These are phyloP conservation scores for Craspedostauros australis DNA, from an alignment of 108 stramenopile species.

Conservation along the genomic window DNA sequence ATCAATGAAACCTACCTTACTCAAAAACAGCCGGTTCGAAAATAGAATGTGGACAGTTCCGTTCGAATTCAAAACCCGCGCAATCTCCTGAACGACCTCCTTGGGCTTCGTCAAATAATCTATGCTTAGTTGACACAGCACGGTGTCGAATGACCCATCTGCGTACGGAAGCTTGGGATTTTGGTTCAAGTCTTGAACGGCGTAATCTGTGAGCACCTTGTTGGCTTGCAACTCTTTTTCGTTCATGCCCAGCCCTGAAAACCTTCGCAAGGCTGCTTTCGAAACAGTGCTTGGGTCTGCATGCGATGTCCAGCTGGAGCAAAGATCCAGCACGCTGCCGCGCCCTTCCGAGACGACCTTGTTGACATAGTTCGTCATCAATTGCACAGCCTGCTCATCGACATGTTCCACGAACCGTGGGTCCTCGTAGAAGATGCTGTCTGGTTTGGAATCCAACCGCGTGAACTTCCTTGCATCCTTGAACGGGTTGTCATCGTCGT, in stretches of 20 bases:
- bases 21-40: constrained; percentile 89
- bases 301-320: constrained; percentile 86
- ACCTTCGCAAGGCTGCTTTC: constrained; percentile 21
- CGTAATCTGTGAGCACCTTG: constrained; percentile 54
- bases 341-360: constrained; percentile 1
- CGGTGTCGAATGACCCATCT: constrained; percentile 73
- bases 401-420: constrained; percentile 84
- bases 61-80: constrained; percentile 77
- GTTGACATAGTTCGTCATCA: constrained; percentile 63
- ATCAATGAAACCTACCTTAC: constrained; percentile 63
- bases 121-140: constrained; percentile 87
- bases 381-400: constrained; percentile 66
- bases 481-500: neutral
- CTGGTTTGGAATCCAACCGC: constrained; percentile 59
- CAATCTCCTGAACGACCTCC: constrained; percentile 77
- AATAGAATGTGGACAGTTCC: constrained; percentile 85
- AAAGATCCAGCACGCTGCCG: constrained; percentile 61
- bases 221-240: constrained; percentile 67
- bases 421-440: constrained; percentile 62
- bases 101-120: constrained; percentile 87
- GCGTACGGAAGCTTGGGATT: constrained; percentile 76
- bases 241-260: constrained; percentile 83
- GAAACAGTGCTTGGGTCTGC: constrained; percentile 19
- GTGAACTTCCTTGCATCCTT: constrained; percentile 27
- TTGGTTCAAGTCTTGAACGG: constrained; percentile 69